Evolutionary conservation across 2,329 filamentous ascomycete species (phyloP), one percentile per base, ranked within the genome.

Genomic region (Colletotrichum chrysophilum): DNA sequence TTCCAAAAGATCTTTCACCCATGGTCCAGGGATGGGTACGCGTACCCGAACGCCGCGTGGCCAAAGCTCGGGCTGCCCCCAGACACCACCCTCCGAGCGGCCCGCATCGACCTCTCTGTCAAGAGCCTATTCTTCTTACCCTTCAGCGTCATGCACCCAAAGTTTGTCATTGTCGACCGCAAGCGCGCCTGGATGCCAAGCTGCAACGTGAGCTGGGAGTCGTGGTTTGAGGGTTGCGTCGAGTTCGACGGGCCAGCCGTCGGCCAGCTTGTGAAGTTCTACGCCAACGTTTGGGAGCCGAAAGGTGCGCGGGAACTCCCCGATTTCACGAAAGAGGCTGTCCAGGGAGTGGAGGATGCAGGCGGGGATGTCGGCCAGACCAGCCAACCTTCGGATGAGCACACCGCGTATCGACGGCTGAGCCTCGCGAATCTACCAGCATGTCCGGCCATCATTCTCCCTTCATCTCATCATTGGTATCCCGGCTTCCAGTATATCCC

Each of bases 71-170:
- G 94, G 0, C 86, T 97, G 5, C 94, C 94, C 0, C 81, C 86
- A 2, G 85, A 88, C 5, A 84, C 87, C 8, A 78, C 86, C 6
- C 81, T 93, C 4, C 86, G 89, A 38, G 86, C 91, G 5, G 87
- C 85, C 1, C 91, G 91, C 4, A 89, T 97, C 21, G 90, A 96
- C 68, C 80, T 97, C 38, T 86, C 89, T 0, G 91, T 96, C 71
- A 96, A 95, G 86, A 95, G 92, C 77, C 87, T 96, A 9, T 97
- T 97, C 83, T 92, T 96, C 77, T 87, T 93, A 4, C 95, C 95
- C 0, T 92, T 97, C 75, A 95, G 94, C 80, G 93, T 97, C n/a
- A 94, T 97, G 92, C 95, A 97, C 81, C 93, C 95, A 0, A 97
- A 97, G 80, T 96, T 95, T 79, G 88, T 96, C 48, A 88, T 97